A percentile compares a stretch with the other conserved stretches of the same genome.
phyloP scores from a whole-genome alignment of 2,329 filamentous ascomycete species.

The Colletotrichum abscissum region DNA sequence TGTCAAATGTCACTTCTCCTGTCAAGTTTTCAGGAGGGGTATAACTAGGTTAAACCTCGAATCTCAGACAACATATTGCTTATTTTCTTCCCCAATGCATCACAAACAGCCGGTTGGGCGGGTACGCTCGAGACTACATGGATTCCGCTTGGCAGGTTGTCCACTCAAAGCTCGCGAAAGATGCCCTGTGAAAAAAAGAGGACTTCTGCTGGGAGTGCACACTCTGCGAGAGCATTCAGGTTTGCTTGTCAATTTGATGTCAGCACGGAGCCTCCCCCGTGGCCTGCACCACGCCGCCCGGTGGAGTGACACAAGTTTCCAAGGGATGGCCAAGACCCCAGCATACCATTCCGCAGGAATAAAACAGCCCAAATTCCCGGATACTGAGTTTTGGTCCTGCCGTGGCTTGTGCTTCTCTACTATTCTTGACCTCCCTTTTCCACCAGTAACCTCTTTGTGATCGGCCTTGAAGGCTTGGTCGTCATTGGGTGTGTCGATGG shows the following conservation, averaged over 20 bases:
- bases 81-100: neutral
- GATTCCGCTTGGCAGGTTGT: neutral
- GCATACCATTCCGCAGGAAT: neutral
- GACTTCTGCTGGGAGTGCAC: neutral
- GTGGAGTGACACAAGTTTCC: neutral
- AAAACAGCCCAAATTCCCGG: neutral
- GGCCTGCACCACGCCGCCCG: neutral
- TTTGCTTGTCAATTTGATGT: neutral
- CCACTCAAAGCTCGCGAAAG: neutral
- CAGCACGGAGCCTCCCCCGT: neutral
- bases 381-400: neutral
- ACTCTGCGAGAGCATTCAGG: too few species aligned
- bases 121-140: neutral
- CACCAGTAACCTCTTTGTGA: neutral
- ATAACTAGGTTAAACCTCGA: neutral
- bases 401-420: neutral
- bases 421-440: neutral
- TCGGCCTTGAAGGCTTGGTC: neutral
- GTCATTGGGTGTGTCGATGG: slow-evolving; percentile 9
- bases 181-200: neutral
- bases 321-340: neutral
- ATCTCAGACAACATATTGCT: slow-evolving; percentile 12
- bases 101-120: neutral
- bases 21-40: neutral
- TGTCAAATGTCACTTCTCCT: slow-evolving; percentile 3